phyloP scores from a whole-genome alignment of 1,284 basidiomycete species.

The Rhizoctonia solani region DNA sequence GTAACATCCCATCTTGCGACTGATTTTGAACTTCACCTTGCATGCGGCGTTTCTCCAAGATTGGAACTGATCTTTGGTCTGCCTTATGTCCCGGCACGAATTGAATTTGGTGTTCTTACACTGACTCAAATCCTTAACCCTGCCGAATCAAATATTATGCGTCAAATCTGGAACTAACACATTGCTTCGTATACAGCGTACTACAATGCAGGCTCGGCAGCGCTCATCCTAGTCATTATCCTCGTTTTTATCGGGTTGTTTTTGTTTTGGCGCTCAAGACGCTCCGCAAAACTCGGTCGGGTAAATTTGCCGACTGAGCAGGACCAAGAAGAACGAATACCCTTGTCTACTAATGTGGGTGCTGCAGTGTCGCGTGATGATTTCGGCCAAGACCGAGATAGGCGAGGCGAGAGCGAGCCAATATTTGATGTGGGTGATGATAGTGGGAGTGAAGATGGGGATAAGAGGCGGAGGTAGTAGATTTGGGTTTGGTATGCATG shows the following conservation, averaged over 20 bases:
- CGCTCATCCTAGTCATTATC: conserved; percentile 78
- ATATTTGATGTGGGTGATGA: conserved; percentile 55
- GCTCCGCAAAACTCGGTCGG: conserved; percentile 42
- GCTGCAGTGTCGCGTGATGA: conserved; percentile 28
- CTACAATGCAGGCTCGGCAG: conserved; percentile 89
- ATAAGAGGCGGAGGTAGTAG: conserved; percentile 39
- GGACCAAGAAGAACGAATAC: conserved; percentile 45
- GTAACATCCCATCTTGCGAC: too few species aligned
- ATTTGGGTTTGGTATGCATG: conserved; percentile 14
- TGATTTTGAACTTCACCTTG: too few species aligned
- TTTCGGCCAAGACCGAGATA: conserved; percentile 51
- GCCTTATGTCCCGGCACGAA: too few species aligned
- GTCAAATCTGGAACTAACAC: too few species aligned
- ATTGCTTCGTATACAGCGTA: conserved; percentile 60
- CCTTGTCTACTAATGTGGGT: conserved; percentile 45
- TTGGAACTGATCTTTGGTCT: too few species aligned
- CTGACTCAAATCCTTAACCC: too few species aligned
- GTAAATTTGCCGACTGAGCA: conserved; percentile 42
- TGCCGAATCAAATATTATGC: too few species aligned
- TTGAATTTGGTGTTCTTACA: too few species aligned
- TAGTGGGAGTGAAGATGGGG: conserved; percentile 53
- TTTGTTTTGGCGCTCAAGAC: conserved; percentile 70
- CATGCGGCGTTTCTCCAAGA: too few species aligned
- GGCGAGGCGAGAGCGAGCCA: conserved; percentile 45
- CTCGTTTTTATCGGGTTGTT: conserved; percentile 70